A percentile compares a stretch with the other conserved stretches of the same genome.
These are phyloP conservation scores for Trypanosomatidae sp. DNA, from an alignment of 208 protist species.

Conservation along the genomic window DNA sequence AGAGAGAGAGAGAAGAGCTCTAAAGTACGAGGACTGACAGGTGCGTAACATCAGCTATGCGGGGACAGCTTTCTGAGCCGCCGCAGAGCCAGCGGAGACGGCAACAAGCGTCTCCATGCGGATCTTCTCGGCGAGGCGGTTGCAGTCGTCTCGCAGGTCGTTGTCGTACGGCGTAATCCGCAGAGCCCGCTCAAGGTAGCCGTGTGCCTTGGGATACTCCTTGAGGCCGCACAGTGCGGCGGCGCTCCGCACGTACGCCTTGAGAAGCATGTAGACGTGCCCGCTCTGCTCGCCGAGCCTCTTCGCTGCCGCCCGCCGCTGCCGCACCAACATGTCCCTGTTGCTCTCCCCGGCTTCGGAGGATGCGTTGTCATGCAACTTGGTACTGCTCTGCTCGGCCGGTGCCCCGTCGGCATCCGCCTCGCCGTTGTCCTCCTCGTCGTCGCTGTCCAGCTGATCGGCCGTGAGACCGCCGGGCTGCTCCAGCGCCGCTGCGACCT, in stretches of 20 bases:
- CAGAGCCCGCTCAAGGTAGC: slow-evolving; percentile 75
- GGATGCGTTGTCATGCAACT: no score
- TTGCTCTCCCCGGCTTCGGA: slow-evolving; percentile 11
- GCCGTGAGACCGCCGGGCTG: slow-evolving; percentile 53
- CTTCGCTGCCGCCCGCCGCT: slow-evolving; percentile 61
- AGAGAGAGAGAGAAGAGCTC: no score
- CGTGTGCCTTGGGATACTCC: slow-evolving; percentile 71
- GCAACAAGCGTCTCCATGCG: slow-evolving; percentile 85
- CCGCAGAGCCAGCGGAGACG: slow-evolving; percentile 35
- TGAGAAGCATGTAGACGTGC: slow-evolving; percentile 91
- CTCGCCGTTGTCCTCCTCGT: slow-evolving; percentile 81
- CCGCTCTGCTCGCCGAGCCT: slow-evolving; percentile 70
- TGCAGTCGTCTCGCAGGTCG: slow-evolving; percentile 87
- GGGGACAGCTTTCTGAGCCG: background rate
- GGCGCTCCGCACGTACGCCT: slow-evolving; percentile 88
- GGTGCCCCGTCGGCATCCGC: slow-evolving; percentile 9
- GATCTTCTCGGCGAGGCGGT: slow-evolving; percentile 86
- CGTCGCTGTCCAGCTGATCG: slow-evolving; percentile 67
- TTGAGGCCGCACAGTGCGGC: slow-evolving; percentile 82
- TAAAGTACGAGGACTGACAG: no score
- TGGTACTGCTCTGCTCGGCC: background rate
- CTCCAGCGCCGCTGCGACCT: slow-evolving; percentile 84
- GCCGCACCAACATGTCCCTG: slow-evolving; percentile 29
- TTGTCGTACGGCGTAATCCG: slow-evolving; percentile 94
- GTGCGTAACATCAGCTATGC: no score